Conservation (phyloP, 2,329 filamentous ascomycete species). For the Cladosporium austrohemisphaericum region DNA sequence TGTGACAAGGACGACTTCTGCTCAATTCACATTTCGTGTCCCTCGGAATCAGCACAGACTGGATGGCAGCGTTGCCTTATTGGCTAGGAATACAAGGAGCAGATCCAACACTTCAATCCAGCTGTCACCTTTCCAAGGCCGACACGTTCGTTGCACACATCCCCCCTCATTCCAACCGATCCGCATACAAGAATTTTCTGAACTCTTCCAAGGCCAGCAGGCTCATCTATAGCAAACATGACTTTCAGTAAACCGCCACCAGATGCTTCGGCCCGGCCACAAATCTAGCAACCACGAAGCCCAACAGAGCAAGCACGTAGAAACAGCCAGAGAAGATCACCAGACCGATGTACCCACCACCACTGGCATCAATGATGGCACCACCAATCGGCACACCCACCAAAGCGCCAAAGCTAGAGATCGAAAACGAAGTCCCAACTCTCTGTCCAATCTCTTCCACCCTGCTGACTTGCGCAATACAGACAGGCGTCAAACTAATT, state of each 20-base stretch:
- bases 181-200: no score
- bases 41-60: no score
- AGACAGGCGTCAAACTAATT: slow-evolving; percentile 39
- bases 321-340: neutral
- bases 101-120: no score
- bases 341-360: neutral
- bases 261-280: neutral
- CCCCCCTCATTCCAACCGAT: no score
- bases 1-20: no score
- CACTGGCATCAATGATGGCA: slow-evolving; percentile 1
- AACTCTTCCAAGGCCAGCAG: no score
- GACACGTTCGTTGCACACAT: no score
- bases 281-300: neutral
- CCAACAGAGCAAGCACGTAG: neutral
- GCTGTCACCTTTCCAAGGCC: no score
- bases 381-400: slow-evolving; percentile 6
- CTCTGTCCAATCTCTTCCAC: slow-evolving; percentile 39
- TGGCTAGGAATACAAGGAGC: no score
- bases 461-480: slow-evolving; percentile 45
- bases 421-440: slow-evolving; percentile 1
- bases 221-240: no score
- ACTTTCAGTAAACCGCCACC: neutral
- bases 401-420: slow-evolving; percentile 1
- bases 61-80: no score
- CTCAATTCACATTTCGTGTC: no score